A percentile compares a stretch with the other conserved stretches of the same genome.
These are phyloP conservation scores for Penicillium sp. DNA, from an alignment of 2,329 filamentous ascomycete genomes.

Conservation along the genomic window DNA sequence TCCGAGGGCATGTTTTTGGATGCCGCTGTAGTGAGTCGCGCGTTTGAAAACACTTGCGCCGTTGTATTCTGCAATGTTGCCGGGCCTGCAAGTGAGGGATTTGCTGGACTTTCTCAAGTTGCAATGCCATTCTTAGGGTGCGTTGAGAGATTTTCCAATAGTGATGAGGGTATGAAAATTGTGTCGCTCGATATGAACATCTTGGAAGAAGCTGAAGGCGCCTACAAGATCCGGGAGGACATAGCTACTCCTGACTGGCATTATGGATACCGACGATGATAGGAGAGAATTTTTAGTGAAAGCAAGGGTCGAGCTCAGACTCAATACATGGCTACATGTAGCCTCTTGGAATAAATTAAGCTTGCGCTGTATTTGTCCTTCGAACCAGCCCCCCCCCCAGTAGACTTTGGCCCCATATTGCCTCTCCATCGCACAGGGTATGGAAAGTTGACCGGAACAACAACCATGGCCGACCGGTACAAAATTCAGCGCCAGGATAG, in stretches of 20 bases:
- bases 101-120: slow-evolving; percentile 58
- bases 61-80: slow-evolving; percentile 62
- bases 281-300: too few species aligned
- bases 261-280: slow-evolving; percentile 9
- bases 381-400: too few species aligned
- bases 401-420: too few species aligned
- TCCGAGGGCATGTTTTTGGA: slow-evolving; percentile 58
- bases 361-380: too few species aligned
- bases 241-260: slow-evolving; percentile 11
- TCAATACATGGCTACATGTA: too few species aligned
- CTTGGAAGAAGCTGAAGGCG: slow-evolving; percentile 46
- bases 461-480: too few species aligned
- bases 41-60: slow-evolving; percentile 62
- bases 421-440: too few species aligned
- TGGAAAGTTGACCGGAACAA: too few species aligned
- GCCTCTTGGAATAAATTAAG: too few species aligned
- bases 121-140: slow-evolving; percentile 58
- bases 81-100: slow-evolving; percentile 55
- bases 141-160: slow-evolving; percentile 52
- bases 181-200: slow-evolving; percentile 53
- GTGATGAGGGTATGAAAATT: slow-evolving; percentile 59
- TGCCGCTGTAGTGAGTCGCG: slow-evolving; percentile 53
- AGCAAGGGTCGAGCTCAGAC: too few species aligned
- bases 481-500: too few species aligned
- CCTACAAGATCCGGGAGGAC: slow-evolving; percentile 45